phyloP scores from a whole-genome alignment of 352 stramenopile genomes.

The Phytophthora europaea region DNA sequence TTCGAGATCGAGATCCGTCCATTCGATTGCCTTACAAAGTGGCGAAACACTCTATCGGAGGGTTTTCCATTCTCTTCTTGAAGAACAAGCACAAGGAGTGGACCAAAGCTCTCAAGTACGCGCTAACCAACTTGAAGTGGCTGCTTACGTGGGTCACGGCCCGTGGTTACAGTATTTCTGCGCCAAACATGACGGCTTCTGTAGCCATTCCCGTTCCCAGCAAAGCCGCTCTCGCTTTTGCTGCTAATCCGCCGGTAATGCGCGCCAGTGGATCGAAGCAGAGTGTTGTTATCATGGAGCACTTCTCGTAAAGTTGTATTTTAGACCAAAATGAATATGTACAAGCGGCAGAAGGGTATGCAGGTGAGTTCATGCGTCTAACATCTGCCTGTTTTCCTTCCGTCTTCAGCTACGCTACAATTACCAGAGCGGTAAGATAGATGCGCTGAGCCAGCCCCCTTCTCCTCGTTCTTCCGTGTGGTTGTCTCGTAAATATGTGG shows the following conservation, averaged over 20 bases:
- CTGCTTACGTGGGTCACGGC: conserved; percentile 75
- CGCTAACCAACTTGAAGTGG: conserved; percentile 89
- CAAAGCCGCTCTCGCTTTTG: conserved; percentile 32
- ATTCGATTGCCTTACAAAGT: conserved; percentile 88
- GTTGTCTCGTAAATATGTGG: conserved; percentile 46
- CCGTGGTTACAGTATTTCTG: conserved; percentile 38
- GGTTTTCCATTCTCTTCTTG: conserved; percentile 78
- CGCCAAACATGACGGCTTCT: conserved; percentile 9
- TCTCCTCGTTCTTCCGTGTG: conserved; percentile 26
- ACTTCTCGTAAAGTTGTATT: conserved; percentile 49
- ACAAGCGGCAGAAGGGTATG: conserved; percentile 37
- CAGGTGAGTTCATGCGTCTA: conserved; percentile 34
- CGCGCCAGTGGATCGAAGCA: conserved; percentile 25
- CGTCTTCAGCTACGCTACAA: conserved; percentile 45
- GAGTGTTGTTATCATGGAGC: conserved; percentile 40
- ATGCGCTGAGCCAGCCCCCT: conserved; percentile 23
- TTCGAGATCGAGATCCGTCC: conserved; percentile 62
- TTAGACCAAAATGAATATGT: conserved; percentile 52
- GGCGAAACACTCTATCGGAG: conserved; percentile 73
- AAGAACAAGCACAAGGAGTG: conserved; percentile 87
- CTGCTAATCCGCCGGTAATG: conserved; percentile 19
- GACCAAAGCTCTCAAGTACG: conserved; percentile 90
- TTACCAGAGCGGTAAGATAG: conserved; percentile 39
- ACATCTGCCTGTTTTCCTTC: conserved; percentile 35
- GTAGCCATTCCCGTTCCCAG: not conserved